Base-by-base conservation (phyloP, 1,284 basidiomycete species). In the Fomes fomentarius region DNA sequence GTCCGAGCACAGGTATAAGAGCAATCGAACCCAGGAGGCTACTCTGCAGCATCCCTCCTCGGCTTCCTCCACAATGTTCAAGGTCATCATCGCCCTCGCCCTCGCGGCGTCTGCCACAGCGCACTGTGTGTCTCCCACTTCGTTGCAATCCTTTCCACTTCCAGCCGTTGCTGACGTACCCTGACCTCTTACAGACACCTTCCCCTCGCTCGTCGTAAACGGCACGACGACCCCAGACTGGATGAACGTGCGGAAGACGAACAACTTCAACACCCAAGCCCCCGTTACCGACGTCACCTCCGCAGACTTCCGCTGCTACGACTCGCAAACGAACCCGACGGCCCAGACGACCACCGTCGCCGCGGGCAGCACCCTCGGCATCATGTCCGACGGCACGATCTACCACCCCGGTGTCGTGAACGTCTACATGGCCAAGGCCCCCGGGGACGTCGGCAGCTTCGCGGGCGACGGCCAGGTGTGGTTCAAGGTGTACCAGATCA, bases 251-350 rank as follows among this genome's bases (percentile, higher is more conserved):
- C 74, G 77, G 33, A 65, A 73, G 56, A 79, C 76, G 6, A 71
- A 71, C 34, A 79, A 78, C 63, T 73, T 75, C 61, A 74, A 76
- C 59, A 65, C 64, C 28, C 70, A 76, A 33, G 76, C 68, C 1
- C 76, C 76, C 24, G 76, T 50, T 40, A 47, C 39, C 21, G 53
- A 58, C 52, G 56, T 46, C 75, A 78, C 73, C 76, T 37, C 77
- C 72, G 10, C 68, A 30, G 74, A 74, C 46, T 71, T 81, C 63
- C 74, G 77, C 30, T 81, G 78, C 71, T 79, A 78, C 64, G 77
- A 79, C 63, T 66, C 73, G 41, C 70, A 74, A 25, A 69, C 64
- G 24, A 64, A 71, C 54, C 66, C 67, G 34, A 76, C 76, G 19
- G 67, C 68, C 24, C 50, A 66, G 41, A 71, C 76, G 22, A 63